These are phyloP conservation scores for Cyclocybe aegerita DNA, from an alignment of 768 basidiomycete species.

Conservation along the genomic window DNA sequence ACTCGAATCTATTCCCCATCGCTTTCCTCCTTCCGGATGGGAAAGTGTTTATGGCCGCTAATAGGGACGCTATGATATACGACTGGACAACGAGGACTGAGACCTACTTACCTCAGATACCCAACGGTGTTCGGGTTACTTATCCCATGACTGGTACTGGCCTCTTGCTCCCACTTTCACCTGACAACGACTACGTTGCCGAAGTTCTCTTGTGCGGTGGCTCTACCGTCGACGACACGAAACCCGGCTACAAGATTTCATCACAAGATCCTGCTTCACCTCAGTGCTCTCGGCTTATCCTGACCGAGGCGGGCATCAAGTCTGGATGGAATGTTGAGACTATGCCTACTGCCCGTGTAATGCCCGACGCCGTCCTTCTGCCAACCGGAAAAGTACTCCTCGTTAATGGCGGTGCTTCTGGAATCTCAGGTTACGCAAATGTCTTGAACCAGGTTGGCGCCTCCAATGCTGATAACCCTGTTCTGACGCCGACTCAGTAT, in stretches of 20 bases:
- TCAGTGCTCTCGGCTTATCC: constrained; percentile 69
- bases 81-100: constrained; percentile 69
- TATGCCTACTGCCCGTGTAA: constrained; percentile 72
- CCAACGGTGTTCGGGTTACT: constrained; percentile 77
- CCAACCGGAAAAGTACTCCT: constrained; percentile 75
- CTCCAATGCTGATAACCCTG: constrained; percentile 79
- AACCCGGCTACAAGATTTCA: constrained; percentile 59
- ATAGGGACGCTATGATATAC: constrained; percentile 78
- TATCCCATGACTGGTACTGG: constrained; percentile 82
- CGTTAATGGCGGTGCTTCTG: constrained; percentile 73
- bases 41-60: constrained; percentile 73
- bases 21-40: constrained; percentile 72
- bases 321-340: constrained; percentile 73
- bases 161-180: constrained; percentile 69
- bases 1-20: constrained; percentile 82
- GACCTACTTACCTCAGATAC: constrained; percentile 60
- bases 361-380: constrained; percentile 81
- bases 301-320: constrained; percentile 63
- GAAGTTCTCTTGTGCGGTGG: constrained; percentile 81
- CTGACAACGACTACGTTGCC: constrained; percentile 59
- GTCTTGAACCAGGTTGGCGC: constrained; percentile 65
- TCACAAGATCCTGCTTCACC: constrained; percentile 72
- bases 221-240: constrained; percentile 61
- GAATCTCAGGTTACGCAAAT: constrained; percentile 80
- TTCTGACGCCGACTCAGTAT: constrained; percentile 70